Conservation (phyloP, 805 yeast genomes). For the Maudiozyma saulgeensis region DNA sequence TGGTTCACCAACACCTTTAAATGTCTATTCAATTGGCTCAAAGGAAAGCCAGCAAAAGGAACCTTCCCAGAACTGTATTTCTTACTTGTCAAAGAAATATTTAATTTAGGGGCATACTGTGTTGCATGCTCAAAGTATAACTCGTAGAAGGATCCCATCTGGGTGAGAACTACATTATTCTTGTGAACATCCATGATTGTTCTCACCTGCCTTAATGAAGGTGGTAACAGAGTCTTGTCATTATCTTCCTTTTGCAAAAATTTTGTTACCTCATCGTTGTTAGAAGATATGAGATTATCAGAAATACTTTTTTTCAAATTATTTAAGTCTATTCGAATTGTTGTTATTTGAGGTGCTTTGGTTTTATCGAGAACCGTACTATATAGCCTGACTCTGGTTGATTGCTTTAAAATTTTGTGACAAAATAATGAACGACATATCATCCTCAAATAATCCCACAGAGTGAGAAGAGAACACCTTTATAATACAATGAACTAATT, state of each 20-base stretch:
- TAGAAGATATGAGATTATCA: not conserved
- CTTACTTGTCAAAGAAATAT: slow-evolving; percentile 58
- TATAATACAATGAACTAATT: too few relatives aligned
- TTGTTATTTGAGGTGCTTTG: not conserved
- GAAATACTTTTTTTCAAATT: not conserved
- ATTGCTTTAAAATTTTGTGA: not conserved
- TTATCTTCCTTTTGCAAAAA: not conserved
- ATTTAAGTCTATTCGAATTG: not conserved
- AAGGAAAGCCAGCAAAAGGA: slow-evolving; percentile 91
- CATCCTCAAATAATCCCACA: not conserved
- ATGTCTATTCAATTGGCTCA: slow-evolving; percentile 58
- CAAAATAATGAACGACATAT: not conserved
- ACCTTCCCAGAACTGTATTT: slow-evolving; percentile 37
- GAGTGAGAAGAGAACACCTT: too few relatives aligned
- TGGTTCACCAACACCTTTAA: slow-evolving; percentile 65
- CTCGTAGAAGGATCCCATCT: slow-evolving; percentile 83
- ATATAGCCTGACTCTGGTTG: not conserved
- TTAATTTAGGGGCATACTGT: slow-evolving; percentile 57
- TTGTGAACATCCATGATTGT: slow-evolving; percentile 37
- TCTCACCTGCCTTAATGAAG: slow-evolving; percentile 30
- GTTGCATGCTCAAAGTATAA: slow-evolving; percentile 85
- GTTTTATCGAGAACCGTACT: not conserved
- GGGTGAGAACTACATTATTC: slow-evolving; percentile 56
- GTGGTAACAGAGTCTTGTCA: slow-evolving; percentile 20
- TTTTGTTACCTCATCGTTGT: not conserved